These are phyloP conservation scores for Striga hermonthica DNA, from an alignment of 305 asterid genomes.

Conservation along the genomic window DNA sequence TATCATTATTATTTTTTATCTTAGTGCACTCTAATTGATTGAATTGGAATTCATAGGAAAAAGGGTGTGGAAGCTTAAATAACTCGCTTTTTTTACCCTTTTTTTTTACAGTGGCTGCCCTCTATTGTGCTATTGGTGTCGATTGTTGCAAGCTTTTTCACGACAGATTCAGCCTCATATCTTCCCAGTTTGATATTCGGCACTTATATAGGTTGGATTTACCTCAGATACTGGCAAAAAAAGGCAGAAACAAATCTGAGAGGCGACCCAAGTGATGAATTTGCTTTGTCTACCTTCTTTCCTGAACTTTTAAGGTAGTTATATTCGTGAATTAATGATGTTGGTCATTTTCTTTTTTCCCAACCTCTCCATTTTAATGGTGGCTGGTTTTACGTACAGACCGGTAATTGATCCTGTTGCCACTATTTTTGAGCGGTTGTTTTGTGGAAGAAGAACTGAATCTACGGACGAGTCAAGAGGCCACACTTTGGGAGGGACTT, in stretches of 20 bases:
- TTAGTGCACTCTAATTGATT: too few relatives aligned
- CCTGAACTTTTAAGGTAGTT: conserved; percentile 70
- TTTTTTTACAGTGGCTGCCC: conserved; percentile 78
- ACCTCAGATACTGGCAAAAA: conserved; percentile 86
- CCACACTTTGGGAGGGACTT: conserved; percentile 54
- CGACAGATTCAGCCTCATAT: conserved; percentile 60
- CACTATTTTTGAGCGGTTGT: conserved; percentile 56
- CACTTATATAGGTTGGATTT: conserved; percentile 83
- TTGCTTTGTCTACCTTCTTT: conserved; percentile 78
- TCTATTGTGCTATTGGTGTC: conserved; percentile 62
- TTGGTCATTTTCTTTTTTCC: conserved; percentile 20
- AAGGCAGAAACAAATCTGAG: conserved; percentile 68
- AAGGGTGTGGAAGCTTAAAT: too few relatives aligned
- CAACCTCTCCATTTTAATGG: conserved; percentile 26
- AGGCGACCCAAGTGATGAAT: conserved; percentile 97
- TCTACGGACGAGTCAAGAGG: conserved; percentile 49
- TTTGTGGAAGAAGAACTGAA: conserved; percentile 77
- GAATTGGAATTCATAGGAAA: too few relatives aligned
- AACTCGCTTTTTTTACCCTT: neutral
- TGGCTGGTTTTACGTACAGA: conserved; percentile 42
- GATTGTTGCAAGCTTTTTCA: conserved; percentile 62
- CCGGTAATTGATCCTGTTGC: conserved; percentile 79
- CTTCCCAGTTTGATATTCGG: conserved; percentile 80
- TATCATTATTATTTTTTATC: too few relatives aligned
- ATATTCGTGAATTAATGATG: neutral